These are phyloP conservation scores for Racocetra persica DNA, from an alignment of 371 early-diverging fungal genomes.

Conservation along the genomic window DNA sequence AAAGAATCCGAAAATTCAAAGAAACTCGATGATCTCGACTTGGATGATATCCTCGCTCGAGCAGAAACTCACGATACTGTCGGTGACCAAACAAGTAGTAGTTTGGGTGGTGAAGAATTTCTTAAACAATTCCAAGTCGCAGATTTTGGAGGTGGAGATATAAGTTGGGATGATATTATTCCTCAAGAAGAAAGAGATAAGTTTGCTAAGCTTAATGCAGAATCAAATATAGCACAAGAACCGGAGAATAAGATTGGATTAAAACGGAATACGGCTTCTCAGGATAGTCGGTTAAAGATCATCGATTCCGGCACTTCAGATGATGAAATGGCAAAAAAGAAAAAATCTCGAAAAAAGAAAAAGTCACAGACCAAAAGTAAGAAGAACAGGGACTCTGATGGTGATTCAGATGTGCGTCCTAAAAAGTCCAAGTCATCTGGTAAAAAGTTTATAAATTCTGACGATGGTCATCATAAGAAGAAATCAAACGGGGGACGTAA, in stretches of 20 bases:
- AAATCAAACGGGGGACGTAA: neutral
- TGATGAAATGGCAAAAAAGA: slow-evolving; percentile 51
- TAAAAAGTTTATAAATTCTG: neutral
- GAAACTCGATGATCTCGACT: slow-evolving; percentile 89
- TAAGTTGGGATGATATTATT: slow-evolving; percentile 96
- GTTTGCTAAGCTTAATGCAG: slow-evolving; percentile 66
- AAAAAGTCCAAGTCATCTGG: neutral
- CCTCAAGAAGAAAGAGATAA: slow-evolving; percentile 83
- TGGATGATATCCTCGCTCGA: slow-evolving; percentile 93
- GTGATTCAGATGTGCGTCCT: neutral
- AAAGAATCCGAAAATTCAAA: slow-evolving; percentile 75
- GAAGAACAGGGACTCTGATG: neutral
- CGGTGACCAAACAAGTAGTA: slow-evolving; percentile 64
- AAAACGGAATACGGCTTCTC: slow-evolving; percentile 35
- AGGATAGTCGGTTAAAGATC: neutral
- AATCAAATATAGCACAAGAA: slow-evolving; percentile 46
- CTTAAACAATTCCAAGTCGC: slow-evolving; percentile 93
- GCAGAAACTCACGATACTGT: slow-evolving; percentile 93
- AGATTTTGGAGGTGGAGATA: slow-evolving; percentile 82
- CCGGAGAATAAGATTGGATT: slow-evolving; percentile 46
- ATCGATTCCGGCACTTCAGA: slow-evolving; percentile 48
- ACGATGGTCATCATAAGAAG: neutral
- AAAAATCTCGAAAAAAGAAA: slow-evolving; percentile 44
- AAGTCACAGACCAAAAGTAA: neutral
- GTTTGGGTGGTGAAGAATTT: slow-evolving; percentile 88